A percentile compares a stretch with the other conserved stretches of the same genome.
Conservation (phyloP, 2,329 filamentous ascomycete genomes). For the Parastagonospora nodorum region DNA sequence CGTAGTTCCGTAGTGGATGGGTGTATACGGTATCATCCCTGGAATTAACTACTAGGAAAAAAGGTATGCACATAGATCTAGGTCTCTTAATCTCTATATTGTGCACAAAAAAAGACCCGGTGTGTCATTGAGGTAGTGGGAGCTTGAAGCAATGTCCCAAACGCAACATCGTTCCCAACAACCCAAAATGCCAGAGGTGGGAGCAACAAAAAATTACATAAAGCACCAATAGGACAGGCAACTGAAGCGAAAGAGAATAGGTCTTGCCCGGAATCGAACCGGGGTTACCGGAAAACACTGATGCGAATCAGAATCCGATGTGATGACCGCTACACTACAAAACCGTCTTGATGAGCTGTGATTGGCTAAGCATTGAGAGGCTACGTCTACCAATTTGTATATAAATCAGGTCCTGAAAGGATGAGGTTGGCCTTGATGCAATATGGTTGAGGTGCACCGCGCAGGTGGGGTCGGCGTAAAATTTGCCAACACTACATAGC, state of each 20-base stretch:
- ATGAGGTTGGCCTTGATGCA: background rate
- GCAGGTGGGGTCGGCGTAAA: no score
- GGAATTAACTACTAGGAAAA: no score
- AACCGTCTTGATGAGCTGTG: background rate
- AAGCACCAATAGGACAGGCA: background rate
- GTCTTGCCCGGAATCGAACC: conserved; percentile 22
- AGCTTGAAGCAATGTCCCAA: no score
- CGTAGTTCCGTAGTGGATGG: no score
- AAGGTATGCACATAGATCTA: no score
- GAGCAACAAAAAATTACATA: background rate
- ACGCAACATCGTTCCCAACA: no score
- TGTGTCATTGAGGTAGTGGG: no score
- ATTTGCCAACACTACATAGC: no score
- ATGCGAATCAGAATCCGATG: conserved; percentile 20
- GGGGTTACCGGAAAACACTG: conserved; percentile 19
- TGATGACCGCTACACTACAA: conserved; percentile 19
- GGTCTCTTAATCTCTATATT: no score
- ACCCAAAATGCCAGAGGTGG: background rate
- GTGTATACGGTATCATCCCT: no score
- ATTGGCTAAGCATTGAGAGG: background rate
- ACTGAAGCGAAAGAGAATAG: conserved; percentile 3
- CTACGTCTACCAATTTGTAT: background rate
- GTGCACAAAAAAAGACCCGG: no score
- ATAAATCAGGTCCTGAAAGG: background rate
- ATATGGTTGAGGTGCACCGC: no score